Conservation (phyloP, 1,284 basidiomycete species). For the Taiwanofungus camphoratus region DNA sequence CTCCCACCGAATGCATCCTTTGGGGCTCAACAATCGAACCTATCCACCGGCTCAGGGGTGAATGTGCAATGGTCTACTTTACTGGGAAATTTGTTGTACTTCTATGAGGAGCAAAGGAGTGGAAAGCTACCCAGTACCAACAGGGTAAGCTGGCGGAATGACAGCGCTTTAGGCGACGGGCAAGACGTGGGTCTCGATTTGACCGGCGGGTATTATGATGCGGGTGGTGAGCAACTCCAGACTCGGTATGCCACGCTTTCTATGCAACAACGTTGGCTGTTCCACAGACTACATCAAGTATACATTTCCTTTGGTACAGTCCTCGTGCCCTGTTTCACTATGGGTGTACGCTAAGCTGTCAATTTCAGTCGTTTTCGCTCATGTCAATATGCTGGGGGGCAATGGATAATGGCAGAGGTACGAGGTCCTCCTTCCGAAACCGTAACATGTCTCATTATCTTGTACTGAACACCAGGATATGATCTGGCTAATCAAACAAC, state of each 20-base stretch:
- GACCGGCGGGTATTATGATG: constrained; percentile 87
- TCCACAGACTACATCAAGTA: constrained; percentile 81
- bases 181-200: constrained; percentile 70
- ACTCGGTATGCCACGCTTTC: no score
- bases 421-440: not conserved
- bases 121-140: constrained; percentile 67
- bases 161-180: constrained; percentile 75
- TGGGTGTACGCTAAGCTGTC: not conserved
- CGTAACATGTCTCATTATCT: not conserved
- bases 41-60: constrained; percentile 35
- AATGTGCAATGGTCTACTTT: constrained; percentile 80
- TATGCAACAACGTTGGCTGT: not conserved
- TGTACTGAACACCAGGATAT: constrained; percentile 55
- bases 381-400: constrained; percentile 88
- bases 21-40: constrained; percentile 45
- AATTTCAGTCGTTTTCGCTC: constrained; percentile 63
- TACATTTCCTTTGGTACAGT: constrained; percentile 67
- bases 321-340: not conserved
- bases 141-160: constrained; percentile 84
- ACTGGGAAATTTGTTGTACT: constrained; percentile 78
- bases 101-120: constrained; percentile 88
- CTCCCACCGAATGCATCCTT: constrained; percentile 57
- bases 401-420: constrained; percentile 74
- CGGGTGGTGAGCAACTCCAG: constrained; percentile 53
- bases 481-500: constrained; percentile 79